Conservation (phyloP, 2,329 filamentous ascomycete species). For the Fusarium euwallaceae region DNA sequence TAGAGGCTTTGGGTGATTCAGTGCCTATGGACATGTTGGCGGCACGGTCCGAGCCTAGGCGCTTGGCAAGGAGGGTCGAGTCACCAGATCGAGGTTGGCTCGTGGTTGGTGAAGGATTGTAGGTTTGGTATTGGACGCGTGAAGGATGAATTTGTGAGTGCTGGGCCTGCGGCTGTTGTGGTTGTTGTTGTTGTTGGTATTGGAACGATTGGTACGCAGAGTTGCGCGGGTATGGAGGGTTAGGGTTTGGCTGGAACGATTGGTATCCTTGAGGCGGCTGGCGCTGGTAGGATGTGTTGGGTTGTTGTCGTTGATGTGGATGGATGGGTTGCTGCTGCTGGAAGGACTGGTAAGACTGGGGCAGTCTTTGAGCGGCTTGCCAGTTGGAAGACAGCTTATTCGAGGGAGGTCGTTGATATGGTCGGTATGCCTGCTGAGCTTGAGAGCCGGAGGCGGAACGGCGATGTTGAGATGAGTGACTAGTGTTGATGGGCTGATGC, state of each 20-base stretch:
- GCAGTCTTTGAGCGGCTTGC: conserved; percentile 26
- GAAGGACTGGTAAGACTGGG: conserved; percentile 40
- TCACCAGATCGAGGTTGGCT: conserved; percentile 47
- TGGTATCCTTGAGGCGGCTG: conserved; percentile 22
- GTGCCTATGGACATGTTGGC: conserved; percentile 58
- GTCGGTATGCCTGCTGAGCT: conserved; percentile 27
- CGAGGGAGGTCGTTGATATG: conserved; percentile 33
- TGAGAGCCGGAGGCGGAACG: conserved; percentile 28
- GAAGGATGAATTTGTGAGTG: conserved; percentile 32
- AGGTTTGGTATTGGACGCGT: conserved; percentile 28
- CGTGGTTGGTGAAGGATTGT: conserved; percentile 22
- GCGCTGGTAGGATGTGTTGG: conserved; percentile 34
- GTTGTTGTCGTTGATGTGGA: conserved; percentile 27
- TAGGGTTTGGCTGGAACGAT: conserved; percentile 25
- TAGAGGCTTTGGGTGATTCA: conserved; percentile 11
- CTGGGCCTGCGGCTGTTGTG: background rate
- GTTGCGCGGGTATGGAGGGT: conserved; percentile 31
- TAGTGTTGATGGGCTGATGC: conserved; percentile 35
- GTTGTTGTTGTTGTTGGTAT: conserved; percentile 21
- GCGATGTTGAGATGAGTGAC: conserved; percentile 31
- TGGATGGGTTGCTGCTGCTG: conserved; percentile 38
- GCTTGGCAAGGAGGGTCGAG: conserved; percentile 65
- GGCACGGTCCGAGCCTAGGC: conserved; percentile 64
- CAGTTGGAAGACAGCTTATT: conserved; percentile 36
- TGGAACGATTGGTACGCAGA: conserved; percentile 28